Base-by-base conservation (phyloP, 306 rosid species). In the Hippophae gyantsensis region DNA sequence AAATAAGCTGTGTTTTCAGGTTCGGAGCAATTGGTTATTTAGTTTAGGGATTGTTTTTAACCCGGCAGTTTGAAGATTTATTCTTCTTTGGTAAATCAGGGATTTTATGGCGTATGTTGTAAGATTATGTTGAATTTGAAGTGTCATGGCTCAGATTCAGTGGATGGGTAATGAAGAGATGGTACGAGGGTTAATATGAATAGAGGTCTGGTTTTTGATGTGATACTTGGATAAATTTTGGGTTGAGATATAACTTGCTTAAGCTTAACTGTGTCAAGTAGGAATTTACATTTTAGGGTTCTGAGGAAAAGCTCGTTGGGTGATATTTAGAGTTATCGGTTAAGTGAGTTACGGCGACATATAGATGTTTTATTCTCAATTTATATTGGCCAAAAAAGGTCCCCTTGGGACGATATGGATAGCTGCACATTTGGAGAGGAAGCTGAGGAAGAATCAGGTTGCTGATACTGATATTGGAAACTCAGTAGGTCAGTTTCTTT, bases 361-460 rank as follows among this genome's bases (percentile, higher is more conserved):
- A 41, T 25, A 52, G 26, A 92, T 93, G 99, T 93, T 93, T 77
- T 93, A 93, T 76, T 93, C 99, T 67, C 99, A 93, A 81, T 93
- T 93, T 65, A 93, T 93, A 61, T 82, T 93, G 89, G 99, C 99
- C 58, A 93, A 93, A 76, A 93, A 93, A 72, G 99, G 99, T 32
- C 99, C 99, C 1, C 89, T 93, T 42, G 99, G 99, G 79, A 93
- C 99, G 1, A 89, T 93, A 84, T 93, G 99, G 99, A 93, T 93
- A 65, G 99, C 99, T 8, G 99, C 99, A 5, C 99, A 93, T 80
- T 82, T 93, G 76, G 99, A 93, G 86, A 77, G 99, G 84, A 93
- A 93, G 85, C 90, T 93, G 58, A 80, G 99, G 3, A 93, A 93
- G 81, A 93, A 93, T 74, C 97, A 93, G 84, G 99, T 93, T 53